Base-by-base conservation (phyloP, 805 yeast species). In the Zygoascus flipseniorum region DNA sequence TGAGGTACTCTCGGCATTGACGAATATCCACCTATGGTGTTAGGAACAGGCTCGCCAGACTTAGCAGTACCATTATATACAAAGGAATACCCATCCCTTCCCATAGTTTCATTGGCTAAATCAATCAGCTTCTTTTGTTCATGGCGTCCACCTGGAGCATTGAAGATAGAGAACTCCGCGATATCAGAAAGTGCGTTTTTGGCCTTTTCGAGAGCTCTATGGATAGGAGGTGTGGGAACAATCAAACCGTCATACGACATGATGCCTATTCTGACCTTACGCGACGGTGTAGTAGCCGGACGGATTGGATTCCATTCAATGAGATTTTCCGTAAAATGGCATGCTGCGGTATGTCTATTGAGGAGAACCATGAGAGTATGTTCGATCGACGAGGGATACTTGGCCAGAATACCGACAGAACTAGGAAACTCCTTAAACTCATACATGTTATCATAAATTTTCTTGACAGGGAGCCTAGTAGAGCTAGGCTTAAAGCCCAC, bases 241-340 rank as follows among this genome's bases (percentile, higher is more conserved):
- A 74, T 69, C 20, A 67, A 60, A 13, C 74, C 75, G 61, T 80
- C 82, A 54, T 71, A 72, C 18, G 23, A 26, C 52, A 55, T 45
- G 9, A 57, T 50, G 11, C 55, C 60, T 37, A 57, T 47, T 9
- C 41, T 39, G 14, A 55, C 42, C 26, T 44, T 50, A 16, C 47
- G 43, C 28, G 28, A 23, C 6, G 28, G 28, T 3, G 6, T 4
- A 10, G 26, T 20, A 2, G 35, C 10, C 1, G 16, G 4, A 26
- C n/a, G 42, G 52, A 43, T 43, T 14, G 60, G 55, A 28, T 31
- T 68, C 82, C 83, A 81, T 1, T 79, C 75, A 20, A 80, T 63
- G 31, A 80, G 78, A 2, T 82, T 78, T 60, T 82, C 85, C 42
- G 60, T 51, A 9, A 62, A 52, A 79, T 81, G 75, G 9, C 81